phyloP scores from a whole-genome alignment of 371 early-diverging fungal genomes.

The Globomyces sp. region DNA sequence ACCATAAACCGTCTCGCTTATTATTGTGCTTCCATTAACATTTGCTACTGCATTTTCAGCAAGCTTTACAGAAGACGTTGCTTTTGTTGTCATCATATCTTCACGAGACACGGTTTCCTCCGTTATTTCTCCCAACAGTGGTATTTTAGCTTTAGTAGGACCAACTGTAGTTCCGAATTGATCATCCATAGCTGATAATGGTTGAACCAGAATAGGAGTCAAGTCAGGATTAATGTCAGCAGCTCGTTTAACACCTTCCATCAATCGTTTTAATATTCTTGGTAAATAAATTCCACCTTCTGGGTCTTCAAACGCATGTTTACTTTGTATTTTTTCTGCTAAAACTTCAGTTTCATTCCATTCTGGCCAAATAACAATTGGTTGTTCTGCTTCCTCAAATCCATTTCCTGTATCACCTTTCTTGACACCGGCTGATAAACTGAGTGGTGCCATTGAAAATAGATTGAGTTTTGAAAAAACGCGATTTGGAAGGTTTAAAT shows the following conservation, averaged over 20 bases:
- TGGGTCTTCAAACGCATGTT: conserved; percentile 53
- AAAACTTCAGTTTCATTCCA: conserved; percentile 51
- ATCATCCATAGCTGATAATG: conserved; percentile 25
- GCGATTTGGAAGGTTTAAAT: not conserved
- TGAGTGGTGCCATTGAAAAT: too few species aligned
- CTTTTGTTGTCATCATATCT: conserved; percentile 4
- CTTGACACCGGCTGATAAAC: not conserved
- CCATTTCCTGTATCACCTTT: not conserved
- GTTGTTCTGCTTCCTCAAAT: conserved; percentile 33
- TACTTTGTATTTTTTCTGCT: conserved; percentile 52
- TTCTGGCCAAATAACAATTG: conserved; percentile 50
- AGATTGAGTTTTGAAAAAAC: not conserved
- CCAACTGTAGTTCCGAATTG: not conserved
- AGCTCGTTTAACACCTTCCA: conserved; percentile 37
- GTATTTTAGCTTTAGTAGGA: not conserved
- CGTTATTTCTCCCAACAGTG: not conserved
- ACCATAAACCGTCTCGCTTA: not conserved
- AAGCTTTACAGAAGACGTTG: conserved; percentile 17
- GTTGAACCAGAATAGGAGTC: conserved; percentile 26
- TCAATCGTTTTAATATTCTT: conserved; percentile 24
- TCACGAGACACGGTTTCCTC: not conserved
- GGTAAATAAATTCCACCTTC: conserved; percentile 40
- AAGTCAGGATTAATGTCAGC: conserved; percentile 32
- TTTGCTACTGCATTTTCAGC: not conserved
- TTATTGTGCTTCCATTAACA: not conserved